phyloP scores from a whole-genome alignment of 805 yeast species.

The Ogataea pini region DNA sequence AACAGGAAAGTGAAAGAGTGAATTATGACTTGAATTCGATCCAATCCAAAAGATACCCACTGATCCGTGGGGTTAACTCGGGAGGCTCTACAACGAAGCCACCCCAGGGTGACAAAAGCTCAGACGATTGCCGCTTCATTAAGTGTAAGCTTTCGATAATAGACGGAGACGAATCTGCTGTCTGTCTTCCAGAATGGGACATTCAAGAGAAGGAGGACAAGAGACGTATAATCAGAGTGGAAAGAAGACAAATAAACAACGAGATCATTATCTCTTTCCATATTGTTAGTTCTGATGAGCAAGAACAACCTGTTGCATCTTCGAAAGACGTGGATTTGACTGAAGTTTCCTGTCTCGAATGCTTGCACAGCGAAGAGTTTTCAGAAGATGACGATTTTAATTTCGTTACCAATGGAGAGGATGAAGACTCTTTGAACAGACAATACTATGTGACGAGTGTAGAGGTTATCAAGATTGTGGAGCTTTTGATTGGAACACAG shows the following conservation, averaged over 20 bases:
- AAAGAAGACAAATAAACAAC: conserved; percentile 51
- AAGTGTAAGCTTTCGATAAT: conserved; percentile 51
- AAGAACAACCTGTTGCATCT: conserved; percentile 42
- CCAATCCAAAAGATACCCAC: conserved; percentile 36
- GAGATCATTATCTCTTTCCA: conserved; percentile 49
- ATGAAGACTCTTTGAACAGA: conserved; percentile 26
- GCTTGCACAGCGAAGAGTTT: conserved; percentile 31
- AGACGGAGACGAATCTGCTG: conserved; percentile 47
- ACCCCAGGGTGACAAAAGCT: conserved; percentile 40
- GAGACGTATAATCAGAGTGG: conserved; percentile 59
- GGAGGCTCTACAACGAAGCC: conserved; percentile 61
- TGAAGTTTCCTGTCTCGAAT: conserved; percentile 61
- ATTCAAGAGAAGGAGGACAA: conserved; percentile 46
- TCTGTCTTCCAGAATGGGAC: conserved; percentile 55
- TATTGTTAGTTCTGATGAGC: conserved; percentile 52
- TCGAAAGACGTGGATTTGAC: conserved; percentile 47
- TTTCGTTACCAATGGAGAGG: conserved; percentile 28
- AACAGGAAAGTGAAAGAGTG: conserved; percentile 1
- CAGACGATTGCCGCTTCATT: conserved; percentile 33
- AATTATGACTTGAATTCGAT: conserved; percentile 14
- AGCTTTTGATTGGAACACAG: conserved; percentile 55
- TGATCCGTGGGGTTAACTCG: conserved; percentile 57
- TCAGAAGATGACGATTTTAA: conserved; percentile 25
- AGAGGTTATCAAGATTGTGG: conserved; percentile 66
- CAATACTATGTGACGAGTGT: conserved; percentile 62